Base-by-base conservation (phyloP, 2,329 filamentous ascomycete genomes). In the Aspergillus pseudoglaucus region DNA sequence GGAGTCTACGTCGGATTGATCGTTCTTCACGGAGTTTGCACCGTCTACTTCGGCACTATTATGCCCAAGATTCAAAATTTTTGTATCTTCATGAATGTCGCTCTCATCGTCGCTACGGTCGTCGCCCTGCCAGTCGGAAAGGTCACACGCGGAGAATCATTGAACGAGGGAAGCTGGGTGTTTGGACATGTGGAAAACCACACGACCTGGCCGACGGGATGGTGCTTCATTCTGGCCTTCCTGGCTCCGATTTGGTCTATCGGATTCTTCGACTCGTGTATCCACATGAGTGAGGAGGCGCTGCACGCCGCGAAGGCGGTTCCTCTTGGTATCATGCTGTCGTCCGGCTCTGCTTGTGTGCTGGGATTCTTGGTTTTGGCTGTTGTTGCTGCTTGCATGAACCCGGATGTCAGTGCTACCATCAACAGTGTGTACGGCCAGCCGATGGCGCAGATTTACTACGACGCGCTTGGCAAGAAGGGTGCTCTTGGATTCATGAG, bases 261-360 rank as follows among this genome's bases (percentile, higher is more conserved):
- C 40, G 68, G 67, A 0, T 74, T 70, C 1, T 82, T 82, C 51
- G 79, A 82, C 55, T 75, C 73, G 2, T 81, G 78, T 47, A 77
- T 78, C 6, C 77, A 82, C 53, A 81, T 83, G 71, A 76, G 74
- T 38, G 80, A 83, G 61, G 80, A 83, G 59, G 80, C 80, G 0
- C 66, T 75, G 39, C 81, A 84, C 62, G 81, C 81, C 1, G 75
- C 77, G 3, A 77, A 74, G 46, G 78, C 79, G 1, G 80, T 82
- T 1, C 81, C 80, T 0, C 71, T 79, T 44, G 80, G 80, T 1
- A 83, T 83, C 45, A 60, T 83, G 12, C 79, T 78, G 61, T 77
- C 77, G 1, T 76, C 79, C 40, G 78, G 54, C 6, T 53, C 48
- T 42, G 76, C 30, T 70, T 73, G 57, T 75, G 75, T 78, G 7